Evolutionary conservation across 2,329 filamentous ascomycete species (phyloP).

Genomic region (Neophaeococcomyces mojaviensis): DNA sequence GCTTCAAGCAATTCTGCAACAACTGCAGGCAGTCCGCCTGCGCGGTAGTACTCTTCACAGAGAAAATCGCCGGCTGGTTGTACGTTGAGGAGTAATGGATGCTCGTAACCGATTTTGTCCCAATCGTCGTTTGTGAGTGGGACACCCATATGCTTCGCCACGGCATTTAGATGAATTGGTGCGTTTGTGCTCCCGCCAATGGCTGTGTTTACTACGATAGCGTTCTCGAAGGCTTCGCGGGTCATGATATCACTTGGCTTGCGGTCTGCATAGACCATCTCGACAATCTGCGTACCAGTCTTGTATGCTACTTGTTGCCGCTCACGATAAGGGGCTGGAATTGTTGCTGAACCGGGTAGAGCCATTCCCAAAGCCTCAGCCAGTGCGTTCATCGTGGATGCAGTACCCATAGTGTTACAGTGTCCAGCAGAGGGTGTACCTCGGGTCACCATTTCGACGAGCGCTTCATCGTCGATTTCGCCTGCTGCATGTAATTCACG

Average conservation of each 20-base stretch:
- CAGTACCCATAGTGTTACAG: slow-evolving; percentile 50
- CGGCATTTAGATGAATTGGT: slow-evolving; percentile 49
- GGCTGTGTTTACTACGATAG: slow-evolving; percentile 47
- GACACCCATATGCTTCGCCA: slow-evolving; percentile 49
- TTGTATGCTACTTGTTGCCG: slow-evolving; percentile 42
- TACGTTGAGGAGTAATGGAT: slow-evolving; percentile 49
- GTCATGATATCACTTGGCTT: slow-evolving; percentile 51
- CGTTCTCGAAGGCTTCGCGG: slow-evolving; percentile 49
- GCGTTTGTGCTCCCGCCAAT: slow-evolving; percentile 53
- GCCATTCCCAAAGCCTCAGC: slow-evolving; percentile 48
- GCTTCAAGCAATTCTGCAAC: slow-evolving; percentile 47
- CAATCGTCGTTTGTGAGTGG: slow-evolving; percentile 46
- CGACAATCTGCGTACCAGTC: slow-evolving; percentile 44
- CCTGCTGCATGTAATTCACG: slow-evolving; percentile 43
- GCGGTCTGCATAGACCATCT: slow-evolving; percentile 42
- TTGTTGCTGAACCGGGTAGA: slow-evolving; percentile 44
- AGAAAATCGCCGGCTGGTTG: slow-evolving; percentile 48
- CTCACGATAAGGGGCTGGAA: slow-evolving; percentile 46
- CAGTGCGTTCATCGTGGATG: slow-evolving; percentile 47
- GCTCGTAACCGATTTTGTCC: slow-evolving; percentile 43
- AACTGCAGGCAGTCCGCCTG: slow-evolving; percentile 46
- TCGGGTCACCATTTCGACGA: slow-evolving; percentile 40
- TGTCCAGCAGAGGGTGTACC: slow-evolving; percentile 42
- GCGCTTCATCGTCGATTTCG: slow-evolving; percentile 37
- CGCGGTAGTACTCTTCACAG: slow-evolving; percentile 48